phyloP scores from a whole-genome alignment of 1,139 yeast genomes.

The Yamadazyma taylorii region DNA sequence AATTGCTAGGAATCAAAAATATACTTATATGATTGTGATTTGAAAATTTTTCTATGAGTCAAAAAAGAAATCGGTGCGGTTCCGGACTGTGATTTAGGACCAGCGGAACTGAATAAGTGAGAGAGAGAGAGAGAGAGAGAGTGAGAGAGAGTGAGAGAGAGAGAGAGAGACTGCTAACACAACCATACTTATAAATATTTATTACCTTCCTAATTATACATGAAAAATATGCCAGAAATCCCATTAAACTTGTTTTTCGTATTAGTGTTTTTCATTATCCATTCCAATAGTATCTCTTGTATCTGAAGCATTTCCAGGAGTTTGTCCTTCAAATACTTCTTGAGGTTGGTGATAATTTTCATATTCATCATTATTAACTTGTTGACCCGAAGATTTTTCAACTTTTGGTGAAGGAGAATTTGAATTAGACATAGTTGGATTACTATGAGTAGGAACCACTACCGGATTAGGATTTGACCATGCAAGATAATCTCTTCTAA shows the following conservation, averaged over 20 bases:
- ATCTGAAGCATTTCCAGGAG: neutral
- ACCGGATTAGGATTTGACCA: conserved; percentile 34
- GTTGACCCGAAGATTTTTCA: too few relatives aligned
- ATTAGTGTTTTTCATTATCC: neutral
- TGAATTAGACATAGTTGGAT: too few relatives aligned
- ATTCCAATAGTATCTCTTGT: neutral
- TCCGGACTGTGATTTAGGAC: conserved; percentile 11
- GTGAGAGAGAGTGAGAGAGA: too few relatives aligned
- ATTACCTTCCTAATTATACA: too few relatives aligned
- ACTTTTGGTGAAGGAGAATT: too few relatives aligned
- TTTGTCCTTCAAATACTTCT: conserved; percentile 5
- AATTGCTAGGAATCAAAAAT: neutral
- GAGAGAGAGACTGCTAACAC: too few relatives aligned
- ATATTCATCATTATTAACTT: neutral
- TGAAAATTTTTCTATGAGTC: conserved; percentile 19
- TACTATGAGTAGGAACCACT: neutral
- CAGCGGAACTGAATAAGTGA: conserved; percentile 12
- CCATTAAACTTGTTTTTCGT: too few relatives aligned
- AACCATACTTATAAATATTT: too few relatives aligned
- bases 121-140: too few relatives aligned
- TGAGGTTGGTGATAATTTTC: neutral
- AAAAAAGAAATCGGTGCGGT: conserved; percentile 9
- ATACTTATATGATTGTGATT: conserved; percentile 6
- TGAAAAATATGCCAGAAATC: too few relatives aligned
- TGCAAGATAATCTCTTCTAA: conserved; percentile 86